Percentiles rank a stretch among this genome's conserved stretches.
Conservation (phyloP, 495 filamentous ascomycete genomes). For the Staphylotrichum longicolle region DNA sequence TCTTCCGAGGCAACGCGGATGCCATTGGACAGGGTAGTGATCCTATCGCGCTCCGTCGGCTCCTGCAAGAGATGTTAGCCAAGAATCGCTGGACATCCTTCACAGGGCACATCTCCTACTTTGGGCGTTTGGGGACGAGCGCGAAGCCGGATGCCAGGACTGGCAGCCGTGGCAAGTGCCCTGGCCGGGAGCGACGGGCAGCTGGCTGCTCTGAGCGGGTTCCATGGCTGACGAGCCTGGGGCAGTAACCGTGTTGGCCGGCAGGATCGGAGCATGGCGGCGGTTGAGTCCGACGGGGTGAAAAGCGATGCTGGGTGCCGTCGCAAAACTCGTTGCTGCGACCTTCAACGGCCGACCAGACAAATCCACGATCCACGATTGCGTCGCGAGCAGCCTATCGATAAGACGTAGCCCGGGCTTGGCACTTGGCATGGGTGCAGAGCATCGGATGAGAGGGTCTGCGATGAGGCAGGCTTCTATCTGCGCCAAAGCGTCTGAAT, state of each 20-base stretch:
- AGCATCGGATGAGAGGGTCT: too few relatives aligned
- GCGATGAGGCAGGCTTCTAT: too few relatives aligned
- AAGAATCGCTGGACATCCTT: too few relatives aligned
- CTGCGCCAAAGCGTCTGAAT: too few relatives aligned
- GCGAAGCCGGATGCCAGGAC: conserved; percentile 5
- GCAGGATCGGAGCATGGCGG: conserved; percentile 32
- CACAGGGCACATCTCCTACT: conserved; percentile 12
- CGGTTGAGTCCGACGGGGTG: conserved; percentile 6
- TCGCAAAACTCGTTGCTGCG: background rate
- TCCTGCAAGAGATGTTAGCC: conserved; percentile 56
- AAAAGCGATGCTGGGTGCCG: conserved; percentile 4
- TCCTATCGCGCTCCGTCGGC: conserved; percentile 79
- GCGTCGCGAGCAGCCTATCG: conserved; percentile 2
- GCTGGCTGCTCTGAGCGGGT: background rate
- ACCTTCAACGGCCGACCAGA: too few relatives aligned
- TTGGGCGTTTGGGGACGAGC: conserved; percentile 11
- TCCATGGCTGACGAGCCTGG: conserved; percentile 23
- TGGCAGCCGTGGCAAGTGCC: conserved; percentile 17
- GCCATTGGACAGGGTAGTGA: conserved; percentile 90
- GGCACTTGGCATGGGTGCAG: background rate
- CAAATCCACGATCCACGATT: background rate
- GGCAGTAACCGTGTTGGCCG: conserved; percentile 28
- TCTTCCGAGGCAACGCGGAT: conserved; percentile 93
- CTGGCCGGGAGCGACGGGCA: conserved; percentile 1
- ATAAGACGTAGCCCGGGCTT: background rate